Evolutionary conservation across 2,329 filamentous ascomycete genomes (phyloP), one percentile per base, ranked within the genome.

Genomic region (Aspergillus versicolor): DNA sequence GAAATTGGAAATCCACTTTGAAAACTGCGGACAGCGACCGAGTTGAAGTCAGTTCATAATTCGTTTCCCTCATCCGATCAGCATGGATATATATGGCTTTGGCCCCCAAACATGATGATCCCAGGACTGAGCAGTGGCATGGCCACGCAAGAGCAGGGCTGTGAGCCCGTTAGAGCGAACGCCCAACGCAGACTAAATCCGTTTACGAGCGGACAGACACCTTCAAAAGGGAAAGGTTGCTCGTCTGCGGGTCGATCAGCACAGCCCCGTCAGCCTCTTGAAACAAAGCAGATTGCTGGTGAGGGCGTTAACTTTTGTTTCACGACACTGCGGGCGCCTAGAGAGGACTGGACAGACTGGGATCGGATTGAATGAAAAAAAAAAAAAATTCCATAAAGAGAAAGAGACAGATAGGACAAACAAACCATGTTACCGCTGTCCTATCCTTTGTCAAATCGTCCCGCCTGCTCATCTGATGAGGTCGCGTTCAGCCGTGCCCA

Each of bases 101-200:
- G 45, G 53, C 53, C 53, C 53, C 53, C 53, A 55, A 51, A 48
- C 22, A 22, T 27, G 46, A 55, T 44, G 46, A 55, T 37, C 38
- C 24, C 45, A 44, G 40, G 44, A 47, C 27, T 46, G 43, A 30
- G 27, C 9, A 30, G 27, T 30, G 24, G 27, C 27, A 30, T 30
- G 34, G 52, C 45, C 45, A 49, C 52, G 52, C 52, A 55, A 55
- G 37, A 49, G 30, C 53, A 55, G 48, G 53, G 53, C 53, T 55
- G 53, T n/a, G 11, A 34, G 37, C 11, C 24, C 44, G 41, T 47
- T 21, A 53, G 21, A 30, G 32, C 32, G 15, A 46, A 38, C 3
- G 32, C 32, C 32, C 19, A 46, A 45, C 19, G 32, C 32, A 22
- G 2, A 24, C 43, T 32, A 49, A 49, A 50, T 40, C 51, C 51